Evolutionary conservation across 306 rosid species (phyloP), one percentile per base, ranked within the genome.

Genomic region (Luffa acutangula): DNA sequence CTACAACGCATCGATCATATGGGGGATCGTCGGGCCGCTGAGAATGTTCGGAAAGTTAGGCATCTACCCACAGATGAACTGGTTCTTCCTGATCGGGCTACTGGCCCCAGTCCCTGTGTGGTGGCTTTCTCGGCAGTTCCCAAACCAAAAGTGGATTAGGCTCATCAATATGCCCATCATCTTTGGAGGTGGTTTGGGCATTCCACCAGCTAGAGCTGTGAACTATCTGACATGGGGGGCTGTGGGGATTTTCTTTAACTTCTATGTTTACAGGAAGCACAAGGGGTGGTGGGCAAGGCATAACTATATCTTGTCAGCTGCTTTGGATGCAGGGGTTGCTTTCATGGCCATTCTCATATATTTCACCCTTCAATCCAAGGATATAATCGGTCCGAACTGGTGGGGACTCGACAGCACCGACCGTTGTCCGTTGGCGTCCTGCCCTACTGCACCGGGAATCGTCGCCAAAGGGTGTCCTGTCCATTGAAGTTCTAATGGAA

Each of bases 241-340:
- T 43, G 83, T 87, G 7, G 87, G 87, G 49, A 65, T 85, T 5
- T 59, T 84, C 81, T 87, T 87, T 75, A 87, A 75, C 49, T 77
- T 76, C 54, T 79, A 76, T 59, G 54, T 87, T 36, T 84, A 76
- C 69, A 81, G 79, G 63, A 80, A 70, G 73, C 81, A 78, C 74
- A 84, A 73, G 77, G 66, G 63, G 33, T 87, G 89, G 83, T 87
- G 98, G 98, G 93, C 91, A 4, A 77, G 92, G 25, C 92, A 93
- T 57, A 93, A 89, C 73, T 93, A 93, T 80, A 86, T 90, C 67
- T 84, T 91, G 4, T 90, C 97, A 4, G 97, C 95, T 45, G 95
- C 85, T 52, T 63, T 93, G 75, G 93, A 93, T 75, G 92, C 93
- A 39, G 92, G 97, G 0, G 81, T 90, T 77, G 96, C 98, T 77